phyloP scores from a whole-genome alignment of 805 yeast genomes.

The Teunomyces barrocoloradensis region DNA sequence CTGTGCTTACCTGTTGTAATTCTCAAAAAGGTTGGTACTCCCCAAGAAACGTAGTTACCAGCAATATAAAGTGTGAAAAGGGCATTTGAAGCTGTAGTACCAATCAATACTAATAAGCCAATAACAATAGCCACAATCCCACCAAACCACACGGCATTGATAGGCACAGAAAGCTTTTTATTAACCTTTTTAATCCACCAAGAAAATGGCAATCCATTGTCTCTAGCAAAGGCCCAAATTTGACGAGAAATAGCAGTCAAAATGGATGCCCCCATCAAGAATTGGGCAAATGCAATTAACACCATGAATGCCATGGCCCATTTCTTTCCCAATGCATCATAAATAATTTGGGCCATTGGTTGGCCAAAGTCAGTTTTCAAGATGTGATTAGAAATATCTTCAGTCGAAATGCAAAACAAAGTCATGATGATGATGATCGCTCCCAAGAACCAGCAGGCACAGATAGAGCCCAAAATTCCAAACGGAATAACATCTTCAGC shows the following conservation, averaged over 20 bases:
- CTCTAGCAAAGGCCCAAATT: conserved; percentile 75
- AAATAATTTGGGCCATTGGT: conserved; percentile 64
- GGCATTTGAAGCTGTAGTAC: conserved; percentile 58
- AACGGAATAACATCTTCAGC: conserved; percentile 63
- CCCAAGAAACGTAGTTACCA: conserved; percentile 64
- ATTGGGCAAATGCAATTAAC: conserved; percentile 57
- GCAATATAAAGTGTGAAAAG: conserved; percentile 62
- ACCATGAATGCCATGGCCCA: conserved; percentile 68
- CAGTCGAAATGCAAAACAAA: conserved; percentile 54
- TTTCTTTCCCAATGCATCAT: conserved; percentile 58
- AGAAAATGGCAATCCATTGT: conserved; percentile 68
- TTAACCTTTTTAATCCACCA: conserved; percentile 56
- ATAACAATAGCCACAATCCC: conserved; percentile 45
- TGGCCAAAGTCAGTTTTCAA: conserved; percentile 49
- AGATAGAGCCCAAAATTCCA: conserved; percentile 59
- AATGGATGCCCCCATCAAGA: conserved; percentile 63
- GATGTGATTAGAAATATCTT: conserved; percentile 34
- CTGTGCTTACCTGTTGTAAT: conserved; percentile 38
- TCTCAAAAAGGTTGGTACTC: conserved; percentile 55
- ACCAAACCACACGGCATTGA: conserved; percentile 59
- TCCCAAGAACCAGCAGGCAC: conserved; percentile 57
- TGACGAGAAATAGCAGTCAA: conserved; percentile 67
- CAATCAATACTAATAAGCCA: conserved; percentile 57
- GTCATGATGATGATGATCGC: conserved; percentile 52
- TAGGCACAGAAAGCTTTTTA: conserved; percentile 55